Percentiles rank a stretch among this genome's conserved stretches.
phyloP scores from a whole-genome alignment of 2,329 filamentous ascomycete genomes.

The Passalora sequoiae region DNA sequence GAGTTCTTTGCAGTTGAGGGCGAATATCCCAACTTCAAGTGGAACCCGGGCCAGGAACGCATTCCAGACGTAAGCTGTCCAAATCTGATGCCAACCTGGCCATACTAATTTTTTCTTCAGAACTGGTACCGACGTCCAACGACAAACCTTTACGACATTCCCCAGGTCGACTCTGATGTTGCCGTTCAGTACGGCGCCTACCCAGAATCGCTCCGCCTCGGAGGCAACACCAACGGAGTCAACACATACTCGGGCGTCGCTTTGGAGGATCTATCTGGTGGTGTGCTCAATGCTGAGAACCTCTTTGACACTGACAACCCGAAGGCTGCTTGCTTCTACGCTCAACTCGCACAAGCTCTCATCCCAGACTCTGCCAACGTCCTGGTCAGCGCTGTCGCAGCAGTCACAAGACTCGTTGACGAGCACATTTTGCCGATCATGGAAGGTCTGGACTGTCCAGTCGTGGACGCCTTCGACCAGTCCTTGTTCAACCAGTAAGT shows the following conservation, averaged over 20 bases:
- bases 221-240: slow-evolving; percentile 34
- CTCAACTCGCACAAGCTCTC: slow-evolving; percentile 12
- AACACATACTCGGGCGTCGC: slow-evolving; percentile 35
- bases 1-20: slow-evolving; percentile 25
- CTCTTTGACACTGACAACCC: slow-evolving; percentile 10
- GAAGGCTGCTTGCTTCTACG: slow-evolving; percentile 14
- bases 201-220: slow-evolving; percentile 30
- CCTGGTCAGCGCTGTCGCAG: slow-evolving; percentile 7
- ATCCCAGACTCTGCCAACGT: slow-evolving; percentile 13
- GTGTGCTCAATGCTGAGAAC: slow-evolving; percentile 36
- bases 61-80: slow-evolving; percentile 28
- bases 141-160: slow-evolving; percentile 8
- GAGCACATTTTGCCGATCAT: slow-evolving; percentile 14
- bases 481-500: slow-evolving; percentile 7
- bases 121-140: slow-evolving; percentile 17
- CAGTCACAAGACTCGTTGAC: slow-evolving; percentile 17
- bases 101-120: neutral
- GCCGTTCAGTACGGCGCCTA: slow-evolving; percentile 14
- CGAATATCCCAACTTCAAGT: slow-evolving; percentile 22
- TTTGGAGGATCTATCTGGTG: slow-evolving; percentile 34
- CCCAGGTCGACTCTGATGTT: slow-evolving; percentile 9
- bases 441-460: slow-evolving; percentile 17
- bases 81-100: slow-evolving; percentile 4
- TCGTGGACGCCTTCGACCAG: slow-evolving; percentile 16
- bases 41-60: slow-evolving; percentile 22